phyloP scores from a whole-genome alignment of 768 basidiomycete genomes.

The Xerocomus brunneocitrinus region DNA sequence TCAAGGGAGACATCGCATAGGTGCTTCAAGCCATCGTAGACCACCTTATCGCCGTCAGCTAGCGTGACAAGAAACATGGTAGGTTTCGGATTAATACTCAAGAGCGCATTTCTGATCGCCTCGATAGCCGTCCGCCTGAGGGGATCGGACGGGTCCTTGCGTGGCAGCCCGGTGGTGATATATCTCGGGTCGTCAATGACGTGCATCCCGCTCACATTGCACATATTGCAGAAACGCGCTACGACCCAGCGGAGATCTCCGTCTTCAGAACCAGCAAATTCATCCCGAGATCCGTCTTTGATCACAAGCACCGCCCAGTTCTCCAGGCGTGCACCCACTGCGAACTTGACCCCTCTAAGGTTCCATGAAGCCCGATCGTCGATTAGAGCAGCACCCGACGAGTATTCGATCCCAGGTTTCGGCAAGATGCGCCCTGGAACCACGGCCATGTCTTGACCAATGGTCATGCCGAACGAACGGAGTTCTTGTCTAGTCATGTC shows the following conservation, averaged over 20 bases:
- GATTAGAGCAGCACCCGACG: conserved; percentile 22
- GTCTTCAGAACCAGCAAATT: conserved; percentile 47
- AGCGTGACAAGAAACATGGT: conserved; percentile 39
- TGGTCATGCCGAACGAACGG: conserved; percentile 35
- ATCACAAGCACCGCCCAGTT: conserved; percentile 68
- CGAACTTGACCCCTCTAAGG: conserved; percentile 47
- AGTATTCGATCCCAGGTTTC: conserved; percentile 37
- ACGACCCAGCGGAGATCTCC: conserved; percentile 41
- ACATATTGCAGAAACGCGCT: conserved; percentile 54
- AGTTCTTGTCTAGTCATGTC: conserved; percentile 22
- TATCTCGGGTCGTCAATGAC: conserved; percentile 39
- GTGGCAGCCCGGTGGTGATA: conserved; percentile 41
- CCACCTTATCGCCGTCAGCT: conserved; percentile 35
- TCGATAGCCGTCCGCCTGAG: conserved; percentile 41
- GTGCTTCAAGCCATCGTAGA: conserved; percentile 43
- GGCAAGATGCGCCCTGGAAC: conserved; percentile 43
- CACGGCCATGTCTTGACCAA: conserved; percentile 40
- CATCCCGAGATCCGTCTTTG: conserved; percentile 44
- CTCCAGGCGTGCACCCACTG: conserved; percentile 45
- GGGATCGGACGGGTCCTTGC: conserved; percentile 43
- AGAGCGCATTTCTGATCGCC: too few relatives aligned
- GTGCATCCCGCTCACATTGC: conserved; percentile 52
- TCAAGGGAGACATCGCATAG: conserved; percentile 41
- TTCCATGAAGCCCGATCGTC: conserved; percentile 45
- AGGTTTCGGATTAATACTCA: conserved; percentile 29